Evolutionary conservation across 2,329 filamentous ascomycete genomes (phyloP).

Genomic region (Diplodia corticola): DNA sequence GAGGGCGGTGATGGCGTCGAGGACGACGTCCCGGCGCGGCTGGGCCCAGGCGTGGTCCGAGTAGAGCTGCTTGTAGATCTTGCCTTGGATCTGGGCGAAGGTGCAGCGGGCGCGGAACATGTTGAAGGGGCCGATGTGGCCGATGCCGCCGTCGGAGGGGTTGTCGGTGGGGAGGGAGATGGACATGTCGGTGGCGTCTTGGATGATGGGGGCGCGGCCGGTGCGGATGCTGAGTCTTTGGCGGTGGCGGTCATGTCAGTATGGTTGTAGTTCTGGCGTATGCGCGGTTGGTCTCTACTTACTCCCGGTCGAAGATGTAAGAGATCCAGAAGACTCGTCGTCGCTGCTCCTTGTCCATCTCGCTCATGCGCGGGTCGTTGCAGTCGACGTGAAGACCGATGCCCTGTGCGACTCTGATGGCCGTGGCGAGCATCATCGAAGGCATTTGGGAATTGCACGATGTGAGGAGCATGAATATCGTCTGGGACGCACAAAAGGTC

Average conservation of each 20-base stretch:
- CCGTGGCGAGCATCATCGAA: conserved; percentile 4
- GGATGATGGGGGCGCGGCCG: background rate
- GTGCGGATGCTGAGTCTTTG: background rate
- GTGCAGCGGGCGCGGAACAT: background rate
- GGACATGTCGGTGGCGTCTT: background rate
- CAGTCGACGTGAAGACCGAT: background rate
- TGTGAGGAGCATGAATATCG: background rate
- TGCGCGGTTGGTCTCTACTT: too few relatives aligned
- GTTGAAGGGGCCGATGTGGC: background rate
- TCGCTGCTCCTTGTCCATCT: background rate
- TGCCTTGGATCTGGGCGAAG: background rate
- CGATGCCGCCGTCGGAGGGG: background rate
- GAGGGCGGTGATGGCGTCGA: background rate
- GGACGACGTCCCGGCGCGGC: background rate
- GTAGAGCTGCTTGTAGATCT: conserved; percentile 4
- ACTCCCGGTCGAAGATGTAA: conserved; percentile 13
- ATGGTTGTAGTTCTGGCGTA: too few relatives aligned
- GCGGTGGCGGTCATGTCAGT: too few relatives aligned
- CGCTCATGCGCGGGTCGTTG: background rate
- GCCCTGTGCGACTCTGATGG: background rate
- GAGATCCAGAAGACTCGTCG: background rate
- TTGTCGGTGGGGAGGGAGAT: background rate
- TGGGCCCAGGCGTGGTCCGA: background rate
- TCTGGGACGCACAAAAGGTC: background rate
- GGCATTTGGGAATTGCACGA: conserved; percentile 8